These are phyloP conservation scores for Starmerella gropengiesseri DNA, from an alignment of 805 yeast species.

Conservation along the genomic window DNA sequence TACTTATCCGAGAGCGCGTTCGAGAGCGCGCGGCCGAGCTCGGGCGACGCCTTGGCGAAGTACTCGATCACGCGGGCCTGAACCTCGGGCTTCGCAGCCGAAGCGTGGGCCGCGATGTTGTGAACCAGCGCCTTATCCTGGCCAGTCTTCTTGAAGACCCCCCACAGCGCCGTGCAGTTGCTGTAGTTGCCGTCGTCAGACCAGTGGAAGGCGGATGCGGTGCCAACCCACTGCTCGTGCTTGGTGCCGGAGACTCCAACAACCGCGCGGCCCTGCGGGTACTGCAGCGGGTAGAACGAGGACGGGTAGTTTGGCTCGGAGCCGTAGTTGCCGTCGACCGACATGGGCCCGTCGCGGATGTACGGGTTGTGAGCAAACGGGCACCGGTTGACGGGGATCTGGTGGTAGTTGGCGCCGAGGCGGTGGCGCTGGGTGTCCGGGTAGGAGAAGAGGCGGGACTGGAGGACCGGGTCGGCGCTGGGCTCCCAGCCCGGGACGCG, in stretches of 20 bases:
- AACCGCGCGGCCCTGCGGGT: conserved; percentile 20
- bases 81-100: conserved; percentile 56
- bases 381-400: conserved; percentile 54
- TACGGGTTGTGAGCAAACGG: conserved; percentile 39
- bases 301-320: conserved; percentile 43
- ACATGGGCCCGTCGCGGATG: conserved; percentile 55
- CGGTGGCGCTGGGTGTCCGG: conserved; percentile 70
- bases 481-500: conserved; percentile 68
- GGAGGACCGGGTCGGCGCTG: conserved; percentile 67
- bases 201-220: conserved; percentile 85
- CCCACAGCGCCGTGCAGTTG: conserved; percentile 70
- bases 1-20: conserved; percentile 4
- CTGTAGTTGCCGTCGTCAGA: conserved; percentile 58
- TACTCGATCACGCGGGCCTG: conserved; percentile 70
- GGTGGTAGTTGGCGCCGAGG: conserved; percentile 57
- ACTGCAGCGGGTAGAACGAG: conserved; percentile 30
- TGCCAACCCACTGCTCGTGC: conserved; percentile 73
- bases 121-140: conserved; percentile 77
- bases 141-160: conserved; percentile 65
- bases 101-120: conserved; percentile 66
- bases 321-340: conserved; percentile 38
- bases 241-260: conserved; percentile 28
- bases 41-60: conserved; percentile 62
- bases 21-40: conserved; percentile 50
- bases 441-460: conserved; percentile 64